phyloP scores from a whole-genome alignment of 2,329 filamentous ascomycete genomes.

The Fusarium tuaranense region DNA sequence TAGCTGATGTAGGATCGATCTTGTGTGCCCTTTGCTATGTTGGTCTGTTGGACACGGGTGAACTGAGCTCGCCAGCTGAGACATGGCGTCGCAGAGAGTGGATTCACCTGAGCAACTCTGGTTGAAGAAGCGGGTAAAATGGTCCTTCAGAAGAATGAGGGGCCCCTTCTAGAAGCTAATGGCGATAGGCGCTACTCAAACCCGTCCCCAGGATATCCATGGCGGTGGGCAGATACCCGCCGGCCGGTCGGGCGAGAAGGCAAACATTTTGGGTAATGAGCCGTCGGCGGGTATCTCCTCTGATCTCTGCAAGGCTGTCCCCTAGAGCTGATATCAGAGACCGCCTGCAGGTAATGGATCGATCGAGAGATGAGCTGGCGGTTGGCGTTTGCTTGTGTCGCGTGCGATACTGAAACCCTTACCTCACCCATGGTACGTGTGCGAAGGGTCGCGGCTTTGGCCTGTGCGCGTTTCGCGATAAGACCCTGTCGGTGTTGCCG shows the following conservation, averaged over 20 bases:
- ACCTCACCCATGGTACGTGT: conserved; percentile 19
- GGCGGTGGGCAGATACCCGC: not conserved
- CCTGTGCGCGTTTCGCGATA: conserved; percentile 22
- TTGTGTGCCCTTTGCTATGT: conserved; percentile 23
- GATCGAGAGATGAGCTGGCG: conserved; percentile 14
- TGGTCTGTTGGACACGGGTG: conserved; percentile 21
- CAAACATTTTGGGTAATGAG: not conserved
- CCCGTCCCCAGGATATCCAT: not conserved
- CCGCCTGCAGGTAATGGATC: not conserved
- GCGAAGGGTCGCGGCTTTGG: not conserved
- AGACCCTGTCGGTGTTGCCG: conserved; percentile 6
- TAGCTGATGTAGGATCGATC: conserved; percentile 23
- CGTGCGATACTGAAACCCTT: conserved; percentile 1
- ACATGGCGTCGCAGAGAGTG: conserved; percentile 17
- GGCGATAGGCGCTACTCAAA: conserved; percentile 2
- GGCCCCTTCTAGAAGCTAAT: conserved; percentile 15
- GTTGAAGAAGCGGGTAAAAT: conserved; percentile 7
- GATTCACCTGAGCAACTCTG: conserved; percentile 5
- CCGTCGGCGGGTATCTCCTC: not conserved
- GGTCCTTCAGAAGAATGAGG: conserved; percentile 1
- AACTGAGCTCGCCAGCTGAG: conserved; percentile 26
- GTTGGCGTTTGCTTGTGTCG: conserved; percentile 8
- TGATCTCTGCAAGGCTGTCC: not conserved
- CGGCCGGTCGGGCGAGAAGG: not conserved
- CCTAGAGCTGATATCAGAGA: not conserved